Conservation (phyloP, 495 filamentous ascomycete species). For the Hypoxylon subgilvum region DNA sequence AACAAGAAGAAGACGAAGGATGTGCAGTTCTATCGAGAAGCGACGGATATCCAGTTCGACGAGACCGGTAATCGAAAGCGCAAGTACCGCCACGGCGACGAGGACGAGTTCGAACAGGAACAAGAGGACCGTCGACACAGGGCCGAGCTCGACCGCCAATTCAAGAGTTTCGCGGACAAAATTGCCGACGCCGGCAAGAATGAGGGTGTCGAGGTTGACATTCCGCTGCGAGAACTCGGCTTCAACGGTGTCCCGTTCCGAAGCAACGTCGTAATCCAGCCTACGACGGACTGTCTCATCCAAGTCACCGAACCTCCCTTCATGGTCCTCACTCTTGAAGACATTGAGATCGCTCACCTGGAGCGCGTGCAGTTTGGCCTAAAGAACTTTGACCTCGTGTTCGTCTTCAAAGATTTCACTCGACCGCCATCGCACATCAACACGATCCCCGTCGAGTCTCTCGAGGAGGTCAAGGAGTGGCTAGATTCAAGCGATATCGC, state of each 20-base stretch:
- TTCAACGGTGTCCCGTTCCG: constrained; percentile 96
- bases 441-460: constrained; percentile 92
- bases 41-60: constrained; percentile 98
- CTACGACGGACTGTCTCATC: constrained; percentile 97
- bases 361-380: constrained; percentile 98
- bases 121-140: constrained; percentile 93
- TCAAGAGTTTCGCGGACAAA: constrained; percentile 97
- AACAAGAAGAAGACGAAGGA: constrained; percentile 97
- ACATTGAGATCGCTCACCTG: constrained; percentile 95
- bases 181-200: constrained; percentile 90
- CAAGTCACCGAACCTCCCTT: constrained; percentile 97
- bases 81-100: constrained; percentile 97
- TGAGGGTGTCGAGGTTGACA: constrained; percentile 84
- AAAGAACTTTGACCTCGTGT: constrained; percentile 98
- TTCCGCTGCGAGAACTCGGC: constrained; percentile 94
- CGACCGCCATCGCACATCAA: constrained; percentile 90
- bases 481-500: constrained; percentile 93
- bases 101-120: constrained; percentile 98
- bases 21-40: constrained; percentile 97
- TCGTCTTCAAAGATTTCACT: constrained; percentile 96
- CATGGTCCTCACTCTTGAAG: constrained; percentile 88
- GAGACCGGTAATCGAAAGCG: constrained; percentile 98
- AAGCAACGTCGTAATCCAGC: constrained; percentile 92
- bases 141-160: constrained; percentile 90
- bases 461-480: constrained; percentile 98